Evolutionary conservation across 1,284 basidiomycete genomes (phyloP), one percentile per base, ranked within the genome.

Genomic region (Sporisorium iseilematis-ciliati): DNA sequence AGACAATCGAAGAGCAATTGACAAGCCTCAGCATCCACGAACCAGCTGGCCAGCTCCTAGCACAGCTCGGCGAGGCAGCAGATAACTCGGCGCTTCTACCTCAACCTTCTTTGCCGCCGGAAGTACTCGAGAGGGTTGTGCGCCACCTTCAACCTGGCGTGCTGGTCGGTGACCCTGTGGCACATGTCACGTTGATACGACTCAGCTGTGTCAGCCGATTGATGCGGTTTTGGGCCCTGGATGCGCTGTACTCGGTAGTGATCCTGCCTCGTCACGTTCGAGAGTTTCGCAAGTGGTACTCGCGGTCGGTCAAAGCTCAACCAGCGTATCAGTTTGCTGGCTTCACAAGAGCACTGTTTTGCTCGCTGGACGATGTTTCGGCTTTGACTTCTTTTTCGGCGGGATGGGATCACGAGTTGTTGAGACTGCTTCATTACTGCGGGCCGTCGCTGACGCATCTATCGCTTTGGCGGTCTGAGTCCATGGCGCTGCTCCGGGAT

Each of bases 391-490:
- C 77, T 11, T 75, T 70, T 21, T 82, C 81, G 3, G 79, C 82
- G 2, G 83, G 83, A 25, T 84, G 83, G 83, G 83, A 84, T 41
- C 64, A 79, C 25, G 81, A 82, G 38, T 57, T 84, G 42, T 62
- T 83, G 16, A 70, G 82, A 2, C 56, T 84, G 21, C 61, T 84
- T 12, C 82, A 84, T 57, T 78, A 82, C 43, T 75, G 72, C 42
- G 83, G 83, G 5, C 76, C 79, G 0, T 51, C 71, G 14, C 63
- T 84, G 25, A 72, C 70, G 11, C 67, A 82, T 49, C 60, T 84
- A 3, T 82, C 79, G 6, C 66, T 84, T 11, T 84, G 83, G 83
- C 72, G 80, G 11, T 56, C 82, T 8, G 83, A 84, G 48, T 80
- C 79, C 23, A 70, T 78, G 40, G 77, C 78, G 12, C 45, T 84